Base-by-base conservation (phyloP, 257 asterid species). In the Solanum chilense region DNA sequence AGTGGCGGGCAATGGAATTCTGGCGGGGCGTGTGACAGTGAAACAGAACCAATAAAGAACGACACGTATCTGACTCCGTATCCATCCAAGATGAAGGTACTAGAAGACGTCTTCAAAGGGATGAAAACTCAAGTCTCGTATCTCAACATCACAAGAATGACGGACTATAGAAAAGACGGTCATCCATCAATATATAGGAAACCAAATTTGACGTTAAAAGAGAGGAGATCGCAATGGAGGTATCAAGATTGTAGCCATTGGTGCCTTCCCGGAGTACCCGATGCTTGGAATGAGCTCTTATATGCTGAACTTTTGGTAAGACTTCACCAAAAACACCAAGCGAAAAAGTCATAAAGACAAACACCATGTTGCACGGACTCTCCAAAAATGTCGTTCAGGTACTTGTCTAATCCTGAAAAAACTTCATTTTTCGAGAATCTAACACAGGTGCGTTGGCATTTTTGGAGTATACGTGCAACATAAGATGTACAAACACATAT, bases 1-100 rank as follows among this genome's bases (percentile, higher is more conserved):
- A 94, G 98, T 29, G 97, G 98, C 2, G 98, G 97, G 84, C 98
- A 91, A 80, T 95, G 98, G 98, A 95, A 94, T 82, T 93, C 95
- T 0, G 97, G 98, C 3, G 98, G 98, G 73, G 92, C 90, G 35
- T 95, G 98, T 44, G 93, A 95, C 73, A 88, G 90, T 9, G 97
- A 95, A 83, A 92, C 97, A 1, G 94, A 95, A 89, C 95, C 97
- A 49, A 95, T 94, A 70, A 95, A 91, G 86, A 92, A 94, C 25
- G 95, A 93, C 27, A 89, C 91, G 0, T 94, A 94, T 89, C 92
- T 95, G 41, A 20, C 94, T 1, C 87, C 66, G 2, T 94, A 95
- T 85, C 97, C 95, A 2, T 89, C 91, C 18, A 95, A 91, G 86
- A 92, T 94, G 98, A 33, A 64, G 4, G 93, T 93, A 47, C 75